Evolutionary conservation across 2,329 filamentous ascomycete species (phyloP).

Genomic region (Alternaria gaisen): DNA sequence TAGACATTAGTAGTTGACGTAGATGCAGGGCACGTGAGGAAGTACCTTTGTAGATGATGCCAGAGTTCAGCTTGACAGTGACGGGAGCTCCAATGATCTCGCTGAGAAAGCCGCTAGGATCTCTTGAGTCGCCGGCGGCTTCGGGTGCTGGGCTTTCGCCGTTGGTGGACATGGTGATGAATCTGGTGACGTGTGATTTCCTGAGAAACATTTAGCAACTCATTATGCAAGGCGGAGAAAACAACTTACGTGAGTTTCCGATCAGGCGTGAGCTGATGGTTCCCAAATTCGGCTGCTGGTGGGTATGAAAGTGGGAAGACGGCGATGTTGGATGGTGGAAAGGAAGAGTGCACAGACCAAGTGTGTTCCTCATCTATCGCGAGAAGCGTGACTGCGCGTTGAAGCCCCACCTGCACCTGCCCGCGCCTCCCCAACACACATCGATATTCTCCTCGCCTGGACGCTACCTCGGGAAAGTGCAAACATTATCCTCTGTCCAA

Average conservation of each 20-base stretch:
- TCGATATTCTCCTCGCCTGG: conserved; percentile 5
- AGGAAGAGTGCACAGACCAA: conserved; percentile 32
- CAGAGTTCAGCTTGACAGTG: conserved; percentile 98
- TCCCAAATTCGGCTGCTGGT: background rate
- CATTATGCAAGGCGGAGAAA: background rate
- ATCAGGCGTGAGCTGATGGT: background rate
- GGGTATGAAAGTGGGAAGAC: background rate
- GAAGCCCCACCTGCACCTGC: conserved; percentile 8
- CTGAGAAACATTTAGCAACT: conserved; percentile 1
- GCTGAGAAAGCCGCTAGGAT: conserved; percentile 90
- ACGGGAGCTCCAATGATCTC: conserved; percentile 95
- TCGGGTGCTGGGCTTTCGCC: conserved; percentile 67
- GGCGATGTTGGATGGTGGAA: conserved; percentile 10
- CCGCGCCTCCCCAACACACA: background rate
- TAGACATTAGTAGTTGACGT: conserved; percentile 13
- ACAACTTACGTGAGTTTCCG: background rate
- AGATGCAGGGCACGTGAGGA: conserved; percentile 8
- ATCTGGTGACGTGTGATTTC: background rate
- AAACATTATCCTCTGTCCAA: background rate
- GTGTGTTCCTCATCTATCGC: conserved; percentile 12
- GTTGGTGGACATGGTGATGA: conserved; percentile 57
- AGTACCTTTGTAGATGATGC: conserved; percentile 93
- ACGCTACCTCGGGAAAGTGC: background rate
- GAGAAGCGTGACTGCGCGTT: conserved; percentile 48
- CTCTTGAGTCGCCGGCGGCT: conserved; percentile 78